These are phyloP conservation scores for Penicillium silybi DNA, from an alignment of 495 filamentous ascomycete species.

Conservation along the genomic window DNA sequence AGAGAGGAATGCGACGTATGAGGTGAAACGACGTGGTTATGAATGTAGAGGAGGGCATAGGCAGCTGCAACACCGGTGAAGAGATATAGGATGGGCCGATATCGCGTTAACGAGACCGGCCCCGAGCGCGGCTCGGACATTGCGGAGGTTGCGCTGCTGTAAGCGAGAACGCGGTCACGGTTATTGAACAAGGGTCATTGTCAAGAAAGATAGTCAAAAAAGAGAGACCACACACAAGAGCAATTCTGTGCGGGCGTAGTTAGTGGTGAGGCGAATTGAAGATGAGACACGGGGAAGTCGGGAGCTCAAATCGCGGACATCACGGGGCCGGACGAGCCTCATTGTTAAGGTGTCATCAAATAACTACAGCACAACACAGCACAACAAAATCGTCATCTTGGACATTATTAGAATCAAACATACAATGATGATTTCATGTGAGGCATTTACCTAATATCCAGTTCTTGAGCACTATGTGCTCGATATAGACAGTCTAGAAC, in stretches of 20 bases:
- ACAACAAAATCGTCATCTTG: background rate
- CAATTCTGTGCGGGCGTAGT: background rate
- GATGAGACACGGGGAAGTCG: conserved; percentile 5
- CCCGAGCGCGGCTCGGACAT: conserved; percentile 37
- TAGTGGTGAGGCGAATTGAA: background rate
- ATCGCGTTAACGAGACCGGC: conserved; percentile 40
- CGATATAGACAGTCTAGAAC: background rate
- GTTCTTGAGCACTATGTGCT: background rate
- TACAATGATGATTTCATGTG: background rate
- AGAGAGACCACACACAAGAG: background rate
- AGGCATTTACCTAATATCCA: background rate
- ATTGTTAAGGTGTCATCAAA: conserved; percentile 1
- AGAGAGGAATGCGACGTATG: conserved; percentile 28
- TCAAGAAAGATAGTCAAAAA: background rate
- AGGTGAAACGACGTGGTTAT: conserved; percentile 31
- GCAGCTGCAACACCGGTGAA: conserved; percentile 48
- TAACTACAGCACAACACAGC: background rate
- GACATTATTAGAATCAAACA: background rate
- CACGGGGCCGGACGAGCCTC: background rate
- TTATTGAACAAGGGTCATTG: conserved; percentile 6
- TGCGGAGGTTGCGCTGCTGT: conserved; percentile 16
- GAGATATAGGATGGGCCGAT: conserved; percentile 48
- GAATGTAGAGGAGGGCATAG: conserved; percentile 46
- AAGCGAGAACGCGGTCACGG: conserved; percentile 17
- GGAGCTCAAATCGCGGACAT: background rate